Evolutionary conservation across 2,329 filamentous ascomycete species (phyloP).

Genomic region (Sporothrix luriei): DNA sequence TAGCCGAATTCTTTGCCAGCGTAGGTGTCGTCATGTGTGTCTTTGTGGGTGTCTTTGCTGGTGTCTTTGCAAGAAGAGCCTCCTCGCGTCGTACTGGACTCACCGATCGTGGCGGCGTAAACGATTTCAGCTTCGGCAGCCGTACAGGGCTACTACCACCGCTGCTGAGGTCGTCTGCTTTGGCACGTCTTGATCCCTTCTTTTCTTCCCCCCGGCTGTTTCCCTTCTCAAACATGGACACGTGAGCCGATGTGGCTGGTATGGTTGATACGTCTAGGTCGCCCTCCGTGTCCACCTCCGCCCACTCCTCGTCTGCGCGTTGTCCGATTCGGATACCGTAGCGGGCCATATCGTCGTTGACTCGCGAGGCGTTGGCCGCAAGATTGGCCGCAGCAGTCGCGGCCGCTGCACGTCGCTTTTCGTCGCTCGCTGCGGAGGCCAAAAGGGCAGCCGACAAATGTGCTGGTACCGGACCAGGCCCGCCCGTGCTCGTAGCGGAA

Average conservation of each 20-base stretch:
- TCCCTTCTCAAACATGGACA: constrained; percentile 67
- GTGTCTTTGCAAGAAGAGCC: not conserved
- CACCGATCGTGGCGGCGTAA: constrained; percentile 42
- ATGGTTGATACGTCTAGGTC: constrained; percentile 59
- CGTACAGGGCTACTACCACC: not conserved
- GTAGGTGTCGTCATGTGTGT: not conserved
- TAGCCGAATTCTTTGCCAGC: not conserved
- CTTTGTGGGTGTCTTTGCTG: not conserved
- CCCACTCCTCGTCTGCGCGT: not conserved
- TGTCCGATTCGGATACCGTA: constrained; percentile 9
- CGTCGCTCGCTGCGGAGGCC: constrained; percentile 24
- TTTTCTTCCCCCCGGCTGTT: not conserved
- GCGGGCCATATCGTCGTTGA: constrained; percentile 15
- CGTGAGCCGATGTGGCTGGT: constrained; percentile 64
- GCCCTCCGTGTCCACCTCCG: not conserved
- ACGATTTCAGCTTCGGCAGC: constrained; percentile 35
- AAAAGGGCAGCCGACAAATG: constrained; percentile 30
- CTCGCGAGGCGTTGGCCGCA: not conserved
- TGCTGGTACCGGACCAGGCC: not conserved
- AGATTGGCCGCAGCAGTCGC: constrained; percentile 16
- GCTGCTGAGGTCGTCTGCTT: not conserved
- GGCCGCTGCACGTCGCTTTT: constrained; percentile 11
- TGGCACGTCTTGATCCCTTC: not conserved
- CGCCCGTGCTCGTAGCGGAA: constrained; percentile 4
- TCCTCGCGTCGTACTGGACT: constrained; percentile 35